Base-by-base conservation (phyloP, 1,284 basidiomycete genomes). In the Moniliophthora roreri region DNA sequence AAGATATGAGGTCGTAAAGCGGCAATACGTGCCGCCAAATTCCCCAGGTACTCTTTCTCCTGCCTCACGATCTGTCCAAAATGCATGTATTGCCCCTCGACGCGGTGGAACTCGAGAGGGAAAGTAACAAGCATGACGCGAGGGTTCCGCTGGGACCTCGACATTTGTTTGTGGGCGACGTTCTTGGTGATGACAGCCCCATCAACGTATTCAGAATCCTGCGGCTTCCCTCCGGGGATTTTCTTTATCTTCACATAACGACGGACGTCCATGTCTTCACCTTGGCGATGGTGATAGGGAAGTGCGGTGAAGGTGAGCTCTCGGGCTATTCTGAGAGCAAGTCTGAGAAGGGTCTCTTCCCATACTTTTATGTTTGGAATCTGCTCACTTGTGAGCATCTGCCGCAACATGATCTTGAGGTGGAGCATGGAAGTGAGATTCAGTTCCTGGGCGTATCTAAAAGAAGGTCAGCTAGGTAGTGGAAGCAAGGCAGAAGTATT, bases 181-280 rank as follows among this genome's bases (percentile, higher is more conserved):
- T 99, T 98, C 78, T 99, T 98, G 18, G 95, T 96, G 65, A 98
- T 97, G 47, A 99, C 95, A 9, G 92, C 93, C 2, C 97, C 97
- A 58, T 96, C 92, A 48, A 99, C 92, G 63, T 96, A 99, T 75
- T 98, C 95, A 10, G 93, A 97, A 67, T 99, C 94, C 28, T 78
- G 81, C 34, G 95, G 94, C 48, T 82, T 78, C 10, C 97, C 97
- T 11, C 97, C 97, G 0, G 97, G 95, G 16, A 99, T 91, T 70
- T 97, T 96, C 76, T 99, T 99, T 71, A 99, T 95, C 76, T 99
- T 99, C 59, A 99, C 93, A 62, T 97, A 98, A 24, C 90, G 82
- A 45, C 96, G 82, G 18, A 98, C 89, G 68, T 99, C 96, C 81
- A 97, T 95, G 63, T 97, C 95, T 50, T 93, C 91, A 2, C 89